phyloP scores from a whole-genome alignment of 495 filamentous ascomycete species.

The Tuber brumale region DNA sequence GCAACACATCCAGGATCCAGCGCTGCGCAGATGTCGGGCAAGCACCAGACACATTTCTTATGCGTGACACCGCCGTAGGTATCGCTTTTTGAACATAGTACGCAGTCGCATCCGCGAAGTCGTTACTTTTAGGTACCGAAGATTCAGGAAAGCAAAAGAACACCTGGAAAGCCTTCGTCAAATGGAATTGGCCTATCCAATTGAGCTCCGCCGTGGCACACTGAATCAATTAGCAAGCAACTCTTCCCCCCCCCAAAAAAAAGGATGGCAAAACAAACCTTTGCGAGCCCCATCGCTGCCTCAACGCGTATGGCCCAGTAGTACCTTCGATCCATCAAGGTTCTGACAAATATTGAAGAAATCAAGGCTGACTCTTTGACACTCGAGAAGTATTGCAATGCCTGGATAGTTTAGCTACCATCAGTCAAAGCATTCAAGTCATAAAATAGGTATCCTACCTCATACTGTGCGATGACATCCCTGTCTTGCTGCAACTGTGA shows the following conservation, averaged over 20 bases:
- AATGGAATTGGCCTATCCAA: conserved; percentile 76
- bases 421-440: not conserved
- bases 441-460: conserved; percentile 48
- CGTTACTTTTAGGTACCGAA: conserved; percentile 72
- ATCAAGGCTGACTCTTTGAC: conserved; percentile 51
- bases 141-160: conserved; percentile 75
- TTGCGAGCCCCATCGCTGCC: conserved; percentile 67
- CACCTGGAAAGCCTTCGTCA: conserved; percentile 75
- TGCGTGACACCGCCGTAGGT: conserved; percentile 65
- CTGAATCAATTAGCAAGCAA: conserved; percentile 24
- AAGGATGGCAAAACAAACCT: conserved; percentile 6
- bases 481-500: conserved; percentile 96
- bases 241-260: not conserved
- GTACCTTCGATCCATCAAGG: conserved; percentile 83
- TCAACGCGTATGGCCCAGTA: conserved; percentile 84
- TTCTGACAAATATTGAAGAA: conserved; percentile 78
- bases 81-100: conserved; percentile 80
- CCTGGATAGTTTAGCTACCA: conserved; percentile 20
- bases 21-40: conserved; percentile 67
- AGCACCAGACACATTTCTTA: conserved; percentile 66
- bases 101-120: conserved; percentile 74
- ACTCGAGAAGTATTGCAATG: conserved; percentile 37
- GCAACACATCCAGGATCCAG: conserved; percentile 80
- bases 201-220: conserved; percentile 62
- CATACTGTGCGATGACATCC: conserved; percentile 90